phyloP scores from a whole-genome alignment of 2,329 filamentous ascomycete species.

The Fragosphaeria purpurea region DNA sequence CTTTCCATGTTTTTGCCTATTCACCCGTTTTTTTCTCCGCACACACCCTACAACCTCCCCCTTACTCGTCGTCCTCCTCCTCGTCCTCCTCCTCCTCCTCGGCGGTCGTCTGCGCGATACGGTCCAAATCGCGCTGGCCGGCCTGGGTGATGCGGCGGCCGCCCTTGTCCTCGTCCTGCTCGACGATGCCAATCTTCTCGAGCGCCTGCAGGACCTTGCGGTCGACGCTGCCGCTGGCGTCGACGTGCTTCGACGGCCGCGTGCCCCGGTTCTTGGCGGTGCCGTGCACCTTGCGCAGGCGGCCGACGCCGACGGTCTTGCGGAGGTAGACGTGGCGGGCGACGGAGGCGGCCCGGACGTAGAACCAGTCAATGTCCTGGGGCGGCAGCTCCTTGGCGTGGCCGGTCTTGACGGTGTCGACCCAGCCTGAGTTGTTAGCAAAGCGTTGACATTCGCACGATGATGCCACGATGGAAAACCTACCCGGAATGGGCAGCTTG shows the following conservation, averaged over 20 bases:
- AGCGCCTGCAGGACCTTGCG: conserved; percentile 95
- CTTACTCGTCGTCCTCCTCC: conserved; percentile 50
- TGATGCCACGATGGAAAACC: neutral
- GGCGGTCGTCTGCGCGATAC: conserved; percentile 72
- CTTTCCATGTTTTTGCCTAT: neutral
- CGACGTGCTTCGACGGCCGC: conserved; percentile 86
- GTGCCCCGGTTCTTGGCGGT: conserved; percentile 94
- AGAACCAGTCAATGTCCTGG: conserved; percentile 97
- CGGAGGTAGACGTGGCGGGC: conserved; percentile 98
- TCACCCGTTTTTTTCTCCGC: neutral
- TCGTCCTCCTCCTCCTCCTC: conserved; percentile 60
- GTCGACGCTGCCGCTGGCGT: conserved; percentile 91
- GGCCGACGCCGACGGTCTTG: conserved; percentile 96
- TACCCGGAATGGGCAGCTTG: conserved; percentile 84
- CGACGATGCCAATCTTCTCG: conserved; percentile 98
- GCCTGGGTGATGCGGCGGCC: conserved; percentile 96
- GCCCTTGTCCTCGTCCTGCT: conserved; percentile 97
- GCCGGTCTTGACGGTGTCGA: conserved; percentile 98
- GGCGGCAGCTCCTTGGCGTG: conserved; percentile 94
- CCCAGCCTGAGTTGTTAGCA: conserved; percentile 60
- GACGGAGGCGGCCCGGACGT: conserved; percentile 81
- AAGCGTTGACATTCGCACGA: no score
- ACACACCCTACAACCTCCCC: neutral
- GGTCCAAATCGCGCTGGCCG: conserved; percentile 98
- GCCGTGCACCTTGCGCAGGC: conserved; percentile 86